Conservation (phyloP, 176 grass and related monocot species). For the Miscanthus lutarioriparius region DNA sequence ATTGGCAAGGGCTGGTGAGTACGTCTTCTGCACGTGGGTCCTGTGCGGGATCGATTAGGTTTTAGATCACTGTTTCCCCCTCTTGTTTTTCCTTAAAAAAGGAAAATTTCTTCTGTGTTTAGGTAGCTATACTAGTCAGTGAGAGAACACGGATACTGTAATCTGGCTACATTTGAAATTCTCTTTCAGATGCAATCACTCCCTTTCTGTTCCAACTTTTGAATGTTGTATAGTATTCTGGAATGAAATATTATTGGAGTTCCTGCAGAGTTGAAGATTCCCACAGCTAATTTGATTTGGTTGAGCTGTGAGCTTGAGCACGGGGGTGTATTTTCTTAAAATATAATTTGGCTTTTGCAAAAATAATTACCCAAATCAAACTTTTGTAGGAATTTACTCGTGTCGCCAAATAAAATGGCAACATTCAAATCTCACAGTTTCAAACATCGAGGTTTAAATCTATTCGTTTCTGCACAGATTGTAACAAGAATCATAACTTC, state of each 20-base stretch:
- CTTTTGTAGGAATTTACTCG: neutral
- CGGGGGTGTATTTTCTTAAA: neutral
- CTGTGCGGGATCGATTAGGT: neutral
- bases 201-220: neutral
- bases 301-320: neutral
- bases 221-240: neutral
- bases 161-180: conserved; percentile 8
- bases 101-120: neutral
- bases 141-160: neutral
- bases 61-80: neutral
- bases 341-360: neutral
- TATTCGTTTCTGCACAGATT: neutral
- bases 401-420: neutral
- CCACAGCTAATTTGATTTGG: neutral
- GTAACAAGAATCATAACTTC: neutral
- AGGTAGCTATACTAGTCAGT: neutral
- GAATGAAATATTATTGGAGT: neutral
- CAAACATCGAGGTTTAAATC: neutral
- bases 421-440: neutral
- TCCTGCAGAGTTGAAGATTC: neutral
- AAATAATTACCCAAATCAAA: neutral
- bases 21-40: neutral
- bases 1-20: conserved; percentile 78
- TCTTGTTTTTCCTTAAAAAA: no score
- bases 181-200: neutral